phyloP scores from a whole-genome alignment of 108 stramenopile genomes.

The Cylindrotheca closterium region DNA sequence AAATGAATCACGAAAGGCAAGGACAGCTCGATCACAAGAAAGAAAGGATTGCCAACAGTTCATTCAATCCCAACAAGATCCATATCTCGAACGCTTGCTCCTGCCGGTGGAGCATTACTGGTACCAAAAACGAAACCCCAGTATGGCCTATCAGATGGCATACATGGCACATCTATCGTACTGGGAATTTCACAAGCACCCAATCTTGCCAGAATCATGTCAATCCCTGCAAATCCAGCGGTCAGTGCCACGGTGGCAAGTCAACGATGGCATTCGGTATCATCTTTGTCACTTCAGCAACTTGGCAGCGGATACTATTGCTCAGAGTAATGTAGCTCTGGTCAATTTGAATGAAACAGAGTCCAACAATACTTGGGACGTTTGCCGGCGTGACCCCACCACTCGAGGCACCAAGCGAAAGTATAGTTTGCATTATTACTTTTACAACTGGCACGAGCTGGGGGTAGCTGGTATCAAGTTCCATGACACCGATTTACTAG shows the following conservation, averaged over 20 bases:
- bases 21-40: too few relatives aligned
- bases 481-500: conserved; percentile 55
- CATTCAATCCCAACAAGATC: not conserved
- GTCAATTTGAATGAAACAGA: not conserved
- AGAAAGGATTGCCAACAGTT: not conserved
- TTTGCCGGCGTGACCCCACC: not conserved
- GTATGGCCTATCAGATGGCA: conserved; percentile 43
- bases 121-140: not conserved
- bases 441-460: conserved; percentile 52
- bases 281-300: too few relatives aligned
- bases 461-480: conserved; percentile 36
- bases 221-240: not conserved
- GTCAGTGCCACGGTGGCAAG: not conserved
- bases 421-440: conserved; percentile 31
- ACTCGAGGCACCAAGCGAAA: not conserved
- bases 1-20: too few relatives aligned
- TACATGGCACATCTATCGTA: conserved; percentile 42
- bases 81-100: not conserved
- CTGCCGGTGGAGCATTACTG: not conserved
- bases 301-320: not conserved
- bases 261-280: not conserved
- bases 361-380: not conserved
- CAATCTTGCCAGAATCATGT: not conserved
- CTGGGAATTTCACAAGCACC: conserved; percentile 38
- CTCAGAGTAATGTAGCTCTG: not conserved